Conservation (phyloP, 2,329 filamentous ascomycete genomes). For the Ascochyta clinopodiicola region DNA sequence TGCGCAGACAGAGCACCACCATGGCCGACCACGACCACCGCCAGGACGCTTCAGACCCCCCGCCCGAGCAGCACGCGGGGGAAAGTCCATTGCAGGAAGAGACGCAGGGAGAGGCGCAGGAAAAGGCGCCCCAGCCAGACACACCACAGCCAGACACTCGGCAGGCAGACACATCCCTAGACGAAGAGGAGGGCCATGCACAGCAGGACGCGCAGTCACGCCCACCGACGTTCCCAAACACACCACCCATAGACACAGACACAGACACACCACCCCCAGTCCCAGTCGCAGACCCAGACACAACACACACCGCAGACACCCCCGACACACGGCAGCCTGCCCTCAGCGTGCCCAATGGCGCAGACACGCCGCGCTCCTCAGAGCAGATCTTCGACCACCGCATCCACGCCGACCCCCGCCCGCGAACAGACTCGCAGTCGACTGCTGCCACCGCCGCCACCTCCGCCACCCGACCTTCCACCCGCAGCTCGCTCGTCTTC, state of each 20-base stretch:
- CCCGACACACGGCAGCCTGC: slow-evolving; percentile 17
- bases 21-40: slow-evolving; percentile 44
- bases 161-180: background rate
- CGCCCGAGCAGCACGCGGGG: slow-evolving; percentile 4
- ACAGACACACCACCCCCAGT: background rate
- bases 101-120: background rate
- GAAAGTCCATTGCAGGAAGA: background rate
- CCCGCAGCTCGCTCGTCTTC: slow-evolving; percentile 93
- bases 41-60: background rate
- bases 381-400: slow-evolving; percentile 47
- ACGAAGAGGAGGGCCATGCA: background rate
- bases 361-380: slow-evolving; percentile 41
- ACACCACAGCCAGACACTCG: background rate
- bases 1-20: slow-evolving; percentile 20
- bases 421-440: slow-evolving; percentile 67
- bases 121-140: background rate
- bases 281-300: background rate
- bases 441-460: slow-evolving; percentile 59
- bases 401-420: slow-evolving; percentile 42
- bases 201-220: background rate
- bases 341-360: slow-evolving; percentile 30
- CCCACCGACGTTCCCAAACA: no score
- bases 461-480: slow-evolving; percentile 59
- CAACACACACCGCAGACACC: slow-evolving; percentile 9
- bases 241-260: slow-evolving; percentile 7